A percentile compares a stretch with the other conserved stretches of the same genome.
phyloP scores from a whole-genome alignment of 192 early-diverging fungal species.

The Mortierella hygrophila region DNA sequence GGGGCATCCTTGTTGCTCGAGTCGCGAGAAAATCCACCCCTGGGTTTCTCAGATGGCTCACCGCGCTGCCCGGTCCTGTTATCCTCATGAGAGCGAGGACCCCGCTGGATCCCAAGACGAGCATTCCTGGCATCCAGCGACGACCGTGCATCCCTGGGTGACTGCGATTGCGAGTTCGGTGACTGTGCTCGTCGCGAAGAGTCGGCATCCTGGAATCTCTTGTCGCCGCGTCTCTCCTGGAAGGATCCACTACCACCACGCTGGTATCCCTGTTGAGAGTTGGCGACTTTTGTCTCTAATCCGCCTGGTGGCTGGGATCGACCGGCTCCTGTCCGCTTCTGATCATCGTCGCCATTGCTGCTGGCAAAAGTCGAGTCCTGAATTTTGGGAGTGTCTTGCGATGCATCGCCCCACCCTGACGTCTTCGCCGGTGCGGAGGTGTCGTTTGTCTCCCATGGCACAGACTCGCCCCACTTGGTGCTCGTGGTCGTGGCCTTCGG shows the following conservation, averaged over 20 bases:
- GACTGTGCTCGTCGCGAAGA: background rate
- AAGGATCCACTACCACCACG: constrained; percentile 1
- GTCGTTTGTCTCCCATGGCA: background rate
- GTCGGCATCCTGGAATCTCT: constrained; percentile 15
- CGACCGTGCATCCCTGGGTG: constrained; percentile 26
- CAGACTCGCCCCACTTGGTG: background rate
- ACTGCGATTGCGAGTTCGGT: background rate
- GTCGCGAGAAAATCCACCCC: background rate
- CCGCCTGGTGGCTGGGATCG: background rate
- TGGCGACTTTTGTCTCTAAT: constrained; percentile 2
- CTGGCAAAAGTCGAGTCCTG: background rate
- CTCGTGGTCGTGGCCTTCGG: background rate
- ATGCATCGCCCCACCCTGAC: background rate
- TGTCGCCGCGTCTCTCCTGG: background rate
- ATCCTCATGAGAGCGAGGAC: constrained; percentile 3
- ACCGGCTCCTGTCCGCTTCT: background rate
- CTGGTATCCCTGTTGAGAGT: constrained; percentile 2
- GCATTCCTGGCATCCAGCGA: constrained; percentile 29
- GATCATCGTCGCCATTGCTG: background rate
- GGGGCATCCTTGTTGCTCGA: background rate
- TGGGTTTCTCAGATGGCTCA: background rate
- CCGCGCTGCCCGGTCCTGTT: background rate
- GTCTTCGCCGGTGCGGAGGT: background rate
- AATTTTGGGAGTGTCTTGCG: background rate
- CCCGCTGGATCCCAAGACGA: constrained; percentile 19